Conservation (phyloP, 2,329 filamentous ascomycete genomes). For the Calonectria fujianensis region DNA sequence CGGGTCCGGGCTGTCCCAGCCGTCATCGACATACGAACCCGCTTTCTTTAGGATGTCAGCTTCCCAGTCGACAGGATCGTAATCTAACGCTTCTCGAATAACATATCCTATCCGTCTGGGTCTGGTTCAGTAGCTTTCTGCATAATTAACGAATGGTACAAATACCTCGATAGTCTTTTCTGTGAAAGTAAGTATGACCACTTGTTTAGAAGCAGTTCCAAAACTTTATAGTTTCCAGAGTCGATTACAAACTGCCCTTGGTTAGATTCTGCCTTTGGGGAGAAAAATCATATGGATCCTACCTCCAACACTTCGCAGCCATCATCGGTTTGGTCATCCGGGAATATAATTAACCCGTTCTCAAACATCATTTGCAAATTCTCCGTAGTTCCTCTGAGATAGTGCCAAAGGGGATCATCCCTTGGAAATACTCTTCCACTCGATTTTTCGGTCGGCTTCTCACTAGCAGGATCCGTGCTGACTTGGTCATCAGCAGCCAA, state of each 20-base stretch:
- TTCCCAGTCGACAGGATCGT: neutral
- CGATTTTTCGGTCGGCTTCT: neutral
- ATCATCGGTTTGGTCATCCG: neutral
- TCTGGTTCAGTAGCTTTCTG: neutral
- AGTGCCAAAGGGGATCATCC: neutral
- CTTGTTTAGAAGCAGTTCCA: neutral
- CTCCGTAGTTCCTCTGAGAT: neutral
- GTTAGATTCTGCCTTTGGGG: neutral
- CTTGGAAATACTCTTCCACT: neutral
- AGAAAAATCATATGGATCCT: neutral
- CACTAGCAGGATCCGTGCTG: neutral
- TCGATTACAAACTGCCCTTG: neutral
- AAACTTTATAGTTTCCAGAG: neutral
- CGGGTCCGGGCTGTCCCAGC: neutral
- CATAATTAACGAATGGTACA: neutral
- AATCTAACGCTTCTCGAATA: neutral
- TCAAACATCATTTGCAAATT: neutral
- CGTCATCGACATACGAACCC: neutral
- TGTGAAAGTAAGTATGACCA: neutral
- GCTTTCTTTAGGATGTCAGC: neutral
- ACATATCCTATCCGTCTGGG: neutral
- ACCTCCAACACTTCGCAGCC: neutral
- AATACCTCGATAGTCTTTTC: neutral
- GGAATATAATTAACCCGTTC: neutral
- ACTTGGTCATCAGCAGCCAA: neutral